Evolutionary conservation across 1,139 yeast genomes (phyloP), one percentile per base, ranked within the genome.

Genomic region (Blastobotrys apis): DNA sequence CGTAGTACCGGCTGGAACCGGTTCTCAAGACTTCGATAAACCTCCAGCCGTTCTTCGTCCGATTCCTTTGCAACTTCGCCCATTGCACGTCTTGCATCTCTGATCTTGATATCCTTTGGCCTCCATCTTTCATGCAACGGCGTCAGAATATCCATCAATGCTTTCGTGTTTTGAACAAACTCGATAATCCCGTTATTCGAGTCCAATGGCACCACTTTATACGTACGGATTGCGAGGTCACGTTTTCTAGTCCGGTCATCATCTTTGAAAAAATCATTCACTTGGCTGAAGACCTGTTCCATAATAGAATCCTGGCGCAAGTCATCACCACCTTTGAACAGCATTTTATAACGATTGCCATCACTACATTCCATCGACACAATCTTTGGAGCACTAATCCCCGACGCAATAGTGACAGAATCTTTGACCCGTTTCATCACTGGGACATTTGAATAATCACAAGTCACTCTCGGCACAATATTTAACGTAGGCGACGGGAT

Each of bases 201-300:
- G 0, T 96, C 96, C 43, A 94, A 64, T 0, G 98, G 97, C 9
- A 90, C 77, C 1, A 92, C 97, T 51, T 82, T 84, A 63, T 94
- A 94, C 0, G 97, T 90, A 41, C 96, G 66, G 2, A 92, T 77
- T 5, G 74, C 69, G 43, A 92, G 66, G 1, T 72, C 65, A 15
- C 92, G 64, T 39, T 67, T 72, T 29, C 80, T 62, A 0, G 94
- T 74, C 35, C 75, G 77, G 41, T 73, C 71, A 56, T 84, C 80
- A 29, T 69, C 70, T 13, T 57, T 63, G 49, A 92, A 73, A 35
- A 90, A 75, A n/a, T 70, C 66, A 57, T 90, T 87, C 16, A 88
- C 96, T 59, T 88, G 86, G 22, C 74, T 83, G 63, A 94, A 94
- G 1, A 92, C 97, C 60, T 92, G 98, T 60, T 90, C 95, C 98